Conservation (phyloP, 1,139 yeast genomes). For the Blastobotrys petasosporus region DNA sequence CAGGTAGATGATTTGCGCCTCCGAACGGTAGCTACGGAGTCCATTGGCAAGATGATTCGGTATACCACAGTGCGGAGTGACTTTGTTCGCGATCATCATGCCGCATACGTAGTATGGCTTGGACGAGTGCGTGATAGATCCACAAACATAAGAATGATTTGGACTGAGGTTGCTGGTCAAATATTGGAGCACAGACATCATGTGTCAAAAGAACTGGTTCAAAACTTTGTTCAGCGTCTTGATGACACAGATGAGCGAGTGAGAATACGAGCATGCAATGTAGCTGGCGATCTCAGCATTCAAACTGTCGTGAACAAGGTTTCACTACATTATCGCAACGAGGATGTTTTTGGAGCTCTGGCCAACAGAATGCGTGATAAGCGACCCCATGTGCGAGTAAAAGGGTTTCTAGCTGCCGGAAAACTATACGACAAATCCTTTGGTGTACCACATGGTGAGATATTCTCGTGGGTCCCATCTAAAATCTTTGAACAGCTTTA, state of each 20-base stretch:
- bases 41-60: constrained; percentile 64
- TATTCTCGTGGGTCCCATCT: constrained; percentile 55
- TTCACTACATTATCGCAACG: constrained; percentile 33
- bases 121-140: constrained; percentile 69
- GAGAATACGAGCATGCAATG: constrained; percentile 53
- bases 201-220: constrained; percentile 43
- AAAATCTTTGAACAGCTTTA: constrained; percentile 61
- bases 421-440: constrained; percentile 42
- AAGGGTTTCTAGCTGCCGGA: constrained; percentile 53
- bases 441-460: constrained; percentile 14
- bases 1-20: constrained; percentile 57
- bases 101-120: constrained; percentile 66
- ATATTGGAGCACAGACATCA: constrained; percentile 45
- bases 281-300: constrained; percentile 40
- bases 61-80: constrained; percentile 45
- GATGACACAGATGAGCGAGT: constrained; percentile 74
- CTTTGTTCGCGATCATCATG: constrained; percentile 54
- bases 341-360: constrained; percentile 28
- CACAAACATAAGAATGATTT: constrained; percentile 55
- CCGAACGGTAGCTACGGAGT: constrained; percentile 63
- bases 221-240: constrained; percentile 60
- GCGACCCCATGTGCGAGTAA: constrained; percentile 56
- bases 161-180: constrained; percentile 56
- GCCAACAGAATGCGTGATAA: constrained; percentile 56
- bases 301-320: constrained; percentile 27